A percentile compares a stretch with the other conserved stretches of the same genome.
phyloP scores from a whole-genome alignment of 1,284 basidiomycete species.

The Rhizopogon hawkerae region DNA sequence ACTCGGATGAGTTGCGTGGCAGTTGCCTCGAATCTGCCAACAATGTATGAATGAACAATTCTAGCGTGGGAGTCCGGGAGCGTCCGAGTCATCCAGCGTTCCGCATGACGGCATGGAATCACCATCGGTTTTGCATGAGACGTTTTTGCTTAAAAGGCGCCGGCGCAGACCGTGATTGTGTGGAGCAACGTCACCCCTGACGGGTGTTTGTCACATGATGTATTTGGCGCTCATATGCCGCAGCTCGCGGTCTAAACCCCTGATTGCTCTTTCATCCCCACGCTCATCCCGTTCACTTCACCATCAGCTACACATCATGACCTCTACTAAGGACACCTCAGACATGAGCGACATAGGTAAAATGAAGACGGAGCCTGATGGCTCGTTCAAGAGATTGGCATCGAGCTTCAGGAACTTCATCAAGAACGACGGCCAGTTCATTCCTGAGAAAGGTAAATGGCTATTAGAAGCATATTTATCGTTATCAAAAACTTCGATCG shows the following conservation, averaged over 20 bases:
- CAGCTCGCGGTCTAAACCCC: constrained; percentile 1
- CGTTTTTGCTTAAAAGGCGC: too few relatives aligned
- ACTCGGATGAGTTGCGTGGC: too few relatives aligned
- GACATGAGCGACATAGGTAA: constrained; percentile 53
- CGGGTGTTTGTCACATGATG: too few relatives aligned
- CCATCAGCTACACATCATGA: constrained; percentile 12
- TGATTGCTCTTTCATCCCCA: constrained; percentile 1
- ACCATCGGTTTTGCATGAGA: too few relatives aligned
- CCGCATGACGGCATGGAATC: too few relatives aligned
- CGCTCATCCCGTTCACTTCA: background rate
- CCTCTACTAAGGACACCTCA: constrained; percentile 27
- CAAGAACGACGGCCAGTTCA: constrained; percentile 64
- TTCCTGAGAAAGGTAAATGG: constrained; percentile 69
- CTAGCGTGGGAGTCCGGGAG: too few relatives aligned
- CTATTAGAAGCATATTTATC: background rate
- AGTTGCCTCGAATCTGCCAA: too few relatives aligned
- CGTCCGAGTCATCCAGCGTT: too few relatives aligned
- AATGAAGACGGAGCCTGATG: constrained; percentile 60
- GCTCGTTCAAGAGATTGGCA: constrained; percentile 72
- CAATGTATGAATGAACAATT: too few relatives aligned
- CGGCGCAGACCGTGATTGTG: too few relatives aligned
- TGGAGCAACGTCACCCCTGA: too few relatives aligned
- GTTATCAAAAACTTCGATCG: background rate
- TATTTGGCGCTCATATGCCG: constrained; percentile 6
- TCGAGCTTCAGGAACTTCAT: constrained; percentile 73